A percentile compares a stretch with the other conserved stretches of the same genome.
Evolutionary conservation across 176 grass and related monocot genomes (phyloP).

Genomic region (Poa pratensis): DNA sequence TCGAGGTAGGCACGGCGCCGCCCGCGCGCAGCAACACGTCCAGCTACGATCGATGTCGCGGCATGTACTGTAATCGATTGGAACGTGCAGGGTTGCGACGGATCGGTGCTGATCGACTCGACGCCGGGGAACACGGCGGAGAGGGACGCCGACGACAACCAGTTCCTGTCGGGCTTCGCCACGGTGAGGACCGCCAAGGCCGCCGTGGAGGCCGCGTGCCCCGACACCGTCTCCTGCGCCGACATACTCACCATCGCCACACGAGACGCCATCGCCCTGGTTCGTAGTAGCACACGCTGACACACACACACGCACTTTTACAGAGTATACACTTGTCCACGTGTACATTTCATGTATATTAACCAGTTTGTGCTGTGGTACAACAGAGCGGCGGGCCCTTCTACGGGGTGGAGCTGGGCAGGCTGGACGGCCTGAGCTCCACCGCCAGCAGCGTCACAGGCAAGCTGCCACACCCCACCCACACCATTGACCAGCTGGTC

Average conservation of each 20-base stretch:
- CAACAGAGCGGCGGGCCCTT: slow-evolving; percentile 69
- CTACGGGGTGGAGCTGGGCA: slow-evolving; percentile 75
- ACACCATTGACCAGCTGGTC: slow-evolving; percentile 51
- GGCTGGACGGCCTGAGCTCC: slow-evolving; percentile 74
- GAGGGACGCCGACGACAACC: slow-evolving; percentile 75
- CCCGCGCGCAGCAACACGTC: background rate
- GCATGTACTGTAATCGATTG: background rate
- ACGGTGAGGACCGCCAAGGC: slow-evolving; percentile 70
- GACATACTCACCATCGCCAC: slow-evolving; percentile 83
- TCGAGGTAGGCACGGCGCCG: slow-evolving; percentile 43
- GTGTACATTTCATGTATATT: background rate
- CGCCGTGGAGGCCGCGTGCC: slow-evolving; percentile 72
- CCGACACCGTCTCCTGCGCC: slow-evolving; percentile 72
- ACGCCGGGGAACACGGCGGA: slow-evolving; percentile 62
- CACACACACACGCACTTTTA: background rate
- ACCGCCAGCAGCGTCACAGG: slow-evolving; percentile 53
- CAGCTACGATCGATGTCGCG: background rate
- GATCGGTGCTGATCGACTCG: slow-evolving; percentile 73
- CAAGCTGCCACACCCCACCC: slow-evolving; percentile 50
- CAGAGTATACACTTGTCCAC: background rate
- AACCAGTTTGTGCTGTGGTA: background rate
- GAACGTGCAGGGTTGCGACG: slow-evolving; percentile 69
- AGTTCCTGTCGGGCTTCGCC: slow-evolving; percentile 70
- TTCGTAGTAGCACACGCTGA: background rate
- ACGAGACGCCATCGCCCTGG: slow-evolving; percentile 67